phyloP scores from a whole-genome alignment of 345 rosid species.

The Salix udensis region DNA sequence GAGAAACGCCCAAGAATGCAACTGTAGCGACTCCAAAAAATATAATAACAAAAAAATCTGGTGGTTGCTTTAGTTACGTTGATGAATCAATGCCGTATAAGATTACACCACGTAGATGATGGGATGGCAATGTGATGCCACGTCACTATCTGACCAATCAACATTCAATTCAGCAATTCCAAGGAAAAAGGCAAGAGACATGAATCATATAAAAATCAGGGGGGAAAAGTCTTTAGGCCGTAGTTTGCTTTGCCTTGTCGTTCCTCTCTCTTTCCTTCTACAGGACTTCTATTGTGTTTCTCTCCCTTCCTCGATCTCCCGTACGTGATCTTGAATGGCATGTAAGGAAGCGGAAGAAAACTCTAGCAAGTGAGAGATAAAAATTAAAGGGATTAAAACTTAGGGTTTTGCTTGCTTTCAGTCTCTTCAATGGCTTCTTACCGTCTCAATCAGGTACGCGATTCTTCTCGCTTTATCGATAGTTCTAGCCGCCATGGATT shows the following conservation, averaged over 20 bases:
- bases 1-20: not conserved
- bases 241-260: not conserved
- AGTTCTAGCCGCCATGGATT: constrained; percentile 12
- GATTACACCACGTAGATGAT: not conserved
- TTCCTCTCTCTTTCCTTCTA: not conserved
- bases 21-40: not conserved
- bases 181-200: not conserved
- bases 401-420: not conserved
- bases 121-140: constrained; percentile 4
- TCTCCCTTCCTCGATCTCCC: not conserved
- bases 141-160: not conserved
- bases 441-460: constrained; percentile 22
- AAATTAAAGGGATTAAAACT: not conserved
- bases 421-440: constrained; percentile 1
- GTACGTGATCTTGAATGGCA: not conserved
- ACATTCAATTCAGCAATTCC: not conserved
- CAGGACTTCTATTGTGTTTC: not conserved
- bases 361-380: not conserved
- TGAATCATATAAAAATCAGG: not conserved
- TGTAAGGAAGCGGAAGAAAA: not conserved
- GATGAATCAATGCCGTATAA: not conserved
- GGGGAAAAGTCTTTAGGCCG: not conserved
- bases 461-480: constrained; percentile 12
- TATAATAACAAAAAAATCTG: not conserved
- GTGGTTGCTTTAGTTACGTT: not conserved